Evolutionary conservation across 2,329 filamentous ascomycete genomes (phyloP), one percentile per base, ranked within the genome.

Genomic region (Pseudogymnoascus sp.): DNA sequence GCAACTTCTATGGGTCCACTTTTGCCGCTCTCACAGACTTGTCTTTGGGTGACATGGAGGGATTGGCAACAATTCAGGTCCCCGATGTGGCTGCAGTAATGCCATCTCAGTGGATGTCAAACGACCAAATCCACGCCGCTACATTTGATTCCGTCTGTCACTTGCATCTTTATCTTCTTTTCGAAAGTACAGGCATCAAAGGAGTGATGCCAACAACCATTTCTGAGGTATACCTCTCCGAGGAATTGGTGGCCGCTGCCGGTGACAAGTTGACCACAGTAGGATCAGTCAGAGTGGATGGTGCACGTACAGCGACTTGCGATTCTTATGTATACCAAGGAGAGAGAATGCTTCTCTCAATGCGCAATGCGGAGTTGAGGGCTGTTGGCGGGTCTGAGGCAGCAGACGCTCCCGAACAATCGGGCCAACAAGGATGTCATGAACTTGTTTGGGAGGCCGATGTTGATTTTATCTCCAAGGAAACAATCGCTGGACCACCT

Each of bases 21-120:
- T 66, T 66, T 33, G 56, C 63, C 29, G 62, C 62, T 23, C 42
- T 68, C 38, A 61, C 53, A 21, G 37, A 65, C 38, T 56, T 63
- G 17, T 50, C 44, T 17, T 46, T 65, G 23, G 64, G 62, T 11
- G 17, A 60, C 15, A 19, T 26, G 11, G 40, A 46, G 21, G 62
- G 33, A 15, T 42, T 64, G 33, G 35, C 59, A 33, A 40, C 59
- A 19, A 26, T 65, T 11, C 9, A 19, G 10, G 37, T 64, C 15
- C 62, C 62, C 13, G 50, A 65, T 56, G 37, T 65, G 9, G 35
- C 59, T 26, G n/a, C 50, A n/a, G 23, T 33, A 3, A 65, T 65
- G 64, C 64, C 64, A 4, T 23, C 10, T 37, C 19, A 46, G 17
- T 65, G 50, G 26, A 59, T 59, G 46, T 42, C 38, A 42, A 42